phyloP scores from a whole-genome alignment of 2,329 filamentous ascomycete genomes.

The Claviceps purpurea region DNA sequence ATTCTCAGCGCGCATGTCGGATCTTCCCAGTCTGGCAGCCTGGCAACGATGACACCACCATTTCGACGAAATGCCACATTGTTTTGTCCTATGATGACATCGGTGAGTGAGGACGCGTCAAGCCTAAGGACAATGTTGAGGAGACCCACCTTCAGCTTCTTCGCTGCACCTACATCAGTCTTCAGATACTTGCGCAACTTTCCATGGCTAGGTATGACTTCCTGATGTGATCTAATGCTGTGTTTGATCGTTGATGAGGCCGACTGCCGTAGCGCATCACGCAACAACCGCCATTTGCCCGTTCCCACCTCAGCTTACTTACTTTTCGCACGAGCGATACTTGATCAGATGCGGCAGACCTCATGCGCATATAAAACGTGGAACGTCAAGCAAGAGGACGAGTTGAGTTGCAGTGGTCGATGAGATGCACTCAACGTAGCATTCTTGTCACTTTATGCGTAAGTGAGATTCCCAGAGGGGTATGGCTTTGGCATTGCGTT shows the following conservation, averaged over 20 bases:
- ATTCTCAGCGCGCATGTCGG: slow-evolving; percentile 8
- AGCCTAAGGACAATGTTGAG: slow-evolving; percentile 13
- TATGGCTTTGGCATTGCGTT: neutral
- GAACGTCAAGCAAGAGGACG: neutral
- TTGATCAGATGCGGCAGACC: neutral
- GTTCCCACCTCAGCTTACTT: slow-evolving; percentile 17
- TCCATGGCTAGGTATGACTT: slow-evolving; percentile 9
- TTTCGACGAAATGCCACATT: slow-evolving; percentile 19
- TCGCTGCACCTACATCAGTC: slow-evolving; percentile 12
- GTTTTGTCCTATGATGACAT: slow-evolving; percentile 12
- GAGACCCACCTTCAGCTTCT: slow-evolving; percentile 17
- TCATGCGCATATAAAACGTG: neutral
- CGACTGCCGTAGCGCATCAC: neutral
- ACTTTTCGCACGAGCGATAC: slow-evolving; percentile 19
- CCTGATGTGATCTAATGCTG: slow-evolving; percentile 13
- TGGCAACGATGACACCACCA: slow-evolving; percentile 15
- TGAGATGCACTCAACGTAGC: neutral
- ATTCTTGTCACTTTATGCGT: neutral
- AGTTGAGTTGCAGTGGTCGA: neutral
- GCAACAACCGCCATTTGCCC: slow-evolving; percentile 11
- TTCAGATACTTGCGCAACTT: slow-evolving; percentile 13
- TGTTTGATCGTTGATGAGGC: slow-evolving; percentile 5
- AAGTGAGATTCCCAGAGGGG: neutral
- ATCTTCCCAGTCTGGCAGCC: too few relatives aligned
- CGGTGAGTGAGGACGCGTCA: slow-evolving; percentile 20